Percentiles rank a stretch among this genome's conserved stretches.
Evolutionary conservation across 768 basidiomycete genomes (phyloP).

Genomic region (Kwoniella sp.): DNA sequence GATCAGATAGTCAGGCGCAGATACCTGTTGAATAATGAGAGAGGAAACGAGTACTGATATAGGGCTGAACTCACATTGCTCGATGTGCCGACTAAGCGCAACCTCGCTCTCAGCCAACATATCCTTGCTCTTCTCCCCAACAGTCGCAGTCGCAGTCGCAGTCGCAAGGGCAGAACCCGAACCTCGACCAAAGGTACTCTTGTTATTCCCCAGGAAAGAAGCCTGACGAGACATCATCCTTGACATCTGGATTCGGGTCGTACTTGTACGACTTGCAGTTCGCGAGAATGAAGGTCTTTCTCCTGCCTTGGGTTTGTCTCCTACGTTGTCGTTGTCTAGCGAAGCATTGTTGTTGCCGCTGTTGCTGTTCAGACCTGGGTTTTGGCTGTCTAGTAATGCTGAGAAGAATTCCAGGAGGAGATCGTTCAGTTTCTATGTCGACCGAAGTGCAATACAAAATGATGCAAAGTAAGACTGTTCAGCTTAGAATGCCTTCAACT

Average conservation of each 20-base stretch:
- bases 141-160: too few species aligned
- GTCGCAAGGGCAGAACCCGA: too few species aligned
- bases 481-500: too few species aligned
- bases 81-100: conserved; percentile 75
- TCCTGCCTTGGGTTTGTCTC: conserved; percentile 53
- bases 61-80: conserved; percentile 60
- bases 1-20: neutral
- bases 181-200: conserved; percentile 12
- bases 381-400: conserved; percentile 73
- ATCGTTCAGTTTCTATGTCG: conserved; percentile 65
- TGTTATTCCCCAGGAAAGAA: neutral
- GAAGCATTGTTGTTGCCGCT: neutral
- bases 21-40: too few species aligned
- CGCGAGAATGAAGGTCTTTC: conserved; percentile 57
- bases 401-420: conserved; percentile 78
- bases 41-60: neutral
- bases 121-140: conserved; percentile 60
- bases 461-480: neutral
- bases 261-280: conserved; percentile 13
- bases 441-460: too few species aligned
- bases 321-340: neutral
- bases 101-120: conserved; percentile 61
- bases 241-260: conserved; percentile 17
- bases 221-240: conserved; percentile 33
- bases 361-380: conserved; percentile 58